Evolutionary conservation across 768 basidiomycete species (phyloP).

Genomic region (Pulveroboletus sp.): DNA sequence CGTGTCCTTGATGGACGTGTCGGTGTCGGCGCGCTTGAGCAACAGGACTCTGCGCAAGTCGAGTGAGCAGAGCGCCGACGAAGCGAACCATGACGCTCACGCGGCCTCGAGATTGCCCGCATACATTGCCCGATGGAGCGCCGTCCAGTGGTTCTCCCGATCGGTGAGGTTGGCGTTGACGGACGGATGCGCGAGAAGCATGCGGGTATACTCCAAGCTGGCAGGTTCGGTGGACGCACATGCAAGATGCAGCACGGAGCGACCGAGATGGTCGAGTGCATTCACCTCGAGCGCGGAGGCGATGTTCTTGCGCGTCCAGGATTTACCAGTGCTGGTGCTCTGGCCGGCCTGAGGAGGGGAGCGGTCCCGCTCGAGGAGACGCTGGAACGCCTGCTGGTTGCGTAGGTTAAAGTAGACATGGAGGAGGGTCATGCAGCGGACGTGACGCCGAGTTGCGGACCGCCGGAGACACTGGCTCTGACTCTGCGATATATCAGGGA

Average conservation of each 20-base stretch:
- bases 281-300: constrained; percentile 54
- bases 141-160: constrained; percentile 84
- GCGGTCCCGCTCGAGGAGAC: constrained; percentile 54
- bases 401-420: constrained; percentile 71
- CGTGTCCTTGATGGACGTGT: constrained; percentile 67
- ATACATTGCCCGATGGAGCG: constrained; percentile 85
- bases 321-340: constrained; percentile 51
- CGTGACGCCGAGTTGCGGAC: too few relatives aligned
- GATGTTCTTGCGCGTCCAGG: constrained; percentile 51
- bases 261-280: constrained; percentile 63
- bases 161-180: constrained; percentile 81
- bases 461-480: constrained; percentile 22
- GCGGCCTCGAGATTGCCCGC: constrained; percentile 68
- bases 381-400: constrained; percentile 74
- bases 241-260: constrained; percentile 80
- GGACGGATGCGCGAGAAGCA: constrained; percentile 69
- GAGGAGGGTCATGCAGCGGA: constrained; percentile 72
- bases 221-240: constrained; percentile 57
- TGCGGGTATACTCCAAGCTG: constrained; percentile 72
- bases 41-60: constrained; percentile 57
- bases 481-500: too few relatives aligned
- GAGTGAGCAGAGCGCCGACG: constrained; percentile 15
- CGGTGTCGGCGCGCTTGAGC: constrained; percentile 68
- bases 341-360: constrained; percentile 26
- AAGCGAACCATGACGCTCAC: constrained; percentile 37